A percentile compares a stretch with the other conserved stretches of the same genome.
Conservation (phyloP, 2,329 filamentous ascomycete species). For the Trichoderma harzianum region DNA sequence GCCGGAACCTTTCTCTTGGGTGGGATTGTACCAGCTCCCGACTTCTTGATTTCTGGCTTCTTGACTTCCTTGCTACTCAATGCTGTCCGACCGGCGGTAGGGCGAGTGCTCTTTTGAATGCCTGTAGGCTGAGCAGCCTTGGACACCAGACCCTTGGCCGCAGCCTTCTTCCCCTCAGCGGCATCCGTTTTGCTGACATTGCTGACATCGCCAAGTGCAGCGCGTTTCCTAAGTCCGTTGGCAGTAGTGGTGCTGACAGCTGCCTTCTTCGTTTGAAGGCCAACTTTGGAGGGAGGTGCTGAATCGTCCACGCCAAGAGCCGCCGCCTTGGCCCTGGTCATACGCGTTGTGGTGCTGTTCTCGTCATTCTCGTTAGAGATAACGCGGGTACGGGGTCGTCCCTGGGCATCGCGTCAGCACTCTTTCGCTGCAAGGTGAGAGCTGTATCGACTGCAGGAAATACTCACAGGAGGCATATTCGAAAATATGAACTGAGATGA, state of each 20-base stretch:
- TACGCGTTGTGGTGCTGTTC: conserved; percentile 73
- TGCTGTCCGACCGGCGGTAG: conserved; percentile 58
- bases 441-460: neutral
- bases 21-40: conserved; percentile 65
- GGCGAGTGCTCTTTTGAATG: conserved; percentile 66
- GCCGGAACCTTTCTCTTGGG: conserved; percentile 65
- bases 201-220: conserved; percentile 89
- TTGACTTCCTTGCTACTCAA: conserved; percentile 66
- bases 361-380: conserved; percentile 94
- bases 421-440: neutral
- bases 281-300: conserved; percentile 55
- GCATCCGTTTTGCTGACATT: conserved; percentile 81
- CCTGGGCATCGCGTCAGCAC: conserved; percentile 16
- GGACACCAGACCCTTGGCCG: conserved; percentile 65
- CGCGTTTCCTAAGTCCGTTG: conserved; percentile 64
- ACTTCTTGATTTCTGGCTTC: conserved; percentile 64
- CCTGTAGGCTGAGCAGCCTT: conserved; percentile 81
- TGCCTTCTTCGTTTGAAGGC: conserved; percentile 69
- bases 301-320: conserved; percentile 65
- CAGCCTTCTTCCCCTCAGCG: conserved; percentile 71
- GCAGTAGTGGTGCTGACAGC: conserved; percentile 47
- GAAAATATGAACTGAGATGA: conserved; percentile 16
- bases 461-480: conserved; percentile 38
- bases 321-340: conserved; percentile 90
- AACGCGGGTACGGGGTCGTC: conserved; percentile 59